A percentile compares a stretch with the other conserved stretches of the same genome.
These are phyloP conservation scores for Metschnikowia peoriensis DNA, from an alignment of 805 yeast genomes.

Conservation along the genomic window DNA sequence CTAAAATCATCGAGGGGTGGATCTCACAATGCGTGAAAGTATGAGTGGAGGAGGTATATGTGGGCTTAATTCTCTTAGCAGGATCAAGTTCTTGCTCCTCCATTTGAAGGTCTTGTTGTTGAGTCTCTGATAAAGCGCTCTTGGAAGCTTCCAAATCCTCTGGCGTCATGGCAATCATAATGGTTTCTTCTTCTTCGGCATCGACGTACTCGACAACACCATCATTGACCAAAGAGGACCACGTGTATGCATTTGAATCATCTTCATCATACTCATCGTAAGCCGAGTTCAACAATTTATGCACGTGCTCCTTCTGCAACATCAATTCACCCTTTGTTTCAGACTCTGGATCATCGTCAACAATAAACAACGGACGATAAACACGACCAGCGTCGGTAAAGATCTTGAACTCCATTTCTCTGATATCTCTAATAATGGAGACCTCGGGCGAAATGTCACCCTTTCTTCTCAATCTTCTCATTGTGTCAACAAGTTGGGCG, in stretches of 20 bases:
- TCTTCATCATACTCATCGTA: constrained; percentile 61
- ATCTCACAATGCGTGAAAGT: constrained; percentile 98
- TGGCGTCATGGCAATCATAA: constrained; percentile 98
- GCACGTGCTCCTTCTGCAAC: constrained; percentile 80
- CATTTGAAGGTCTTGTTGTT: constrained; percentile 42
- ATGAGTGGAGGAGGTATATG: constrained; percentile 50
- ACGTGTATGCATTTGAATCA: constrained; percentile 57
- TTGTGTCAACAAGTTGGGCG: constrained; percentile 83
- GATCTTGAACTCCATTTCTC: constrained; percentile 93
- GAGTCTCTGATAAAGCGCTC: constrained; percentile 40
- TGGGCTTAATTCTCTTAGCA: constrained; percentile 82
- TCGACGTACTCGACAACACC: constrained; percentile 96
- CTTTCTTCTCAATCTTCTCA: constrained; percentile 87
- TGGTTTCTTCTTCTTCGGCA: constrained; percentile 98
- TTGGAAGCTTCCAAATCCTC: constrained; percentile 82
- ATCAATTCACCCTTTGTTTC: constrained; percentile 73
- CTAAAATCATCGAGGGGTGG: constrained; percentile 97
- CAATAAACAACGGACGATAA: constrained; percentile 92
- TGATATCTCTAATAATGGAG: constrained; percentile 91
- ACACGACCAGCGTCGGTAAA: constrained; percentile 99
- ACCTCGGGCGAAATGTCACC: constrained; percentile 97
- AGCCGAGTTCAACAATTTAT: constrained; percentile 60
- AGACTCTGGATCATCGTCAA: constrained; percentile 76
- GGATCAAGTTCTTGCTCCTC: constrained; percentile 57
- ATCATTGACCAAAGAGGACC: constrained; percentile 78